phyloP scores from a whole-genome alignment of 768 basidiomycete species.

The Trametes coccinea region DNA sequence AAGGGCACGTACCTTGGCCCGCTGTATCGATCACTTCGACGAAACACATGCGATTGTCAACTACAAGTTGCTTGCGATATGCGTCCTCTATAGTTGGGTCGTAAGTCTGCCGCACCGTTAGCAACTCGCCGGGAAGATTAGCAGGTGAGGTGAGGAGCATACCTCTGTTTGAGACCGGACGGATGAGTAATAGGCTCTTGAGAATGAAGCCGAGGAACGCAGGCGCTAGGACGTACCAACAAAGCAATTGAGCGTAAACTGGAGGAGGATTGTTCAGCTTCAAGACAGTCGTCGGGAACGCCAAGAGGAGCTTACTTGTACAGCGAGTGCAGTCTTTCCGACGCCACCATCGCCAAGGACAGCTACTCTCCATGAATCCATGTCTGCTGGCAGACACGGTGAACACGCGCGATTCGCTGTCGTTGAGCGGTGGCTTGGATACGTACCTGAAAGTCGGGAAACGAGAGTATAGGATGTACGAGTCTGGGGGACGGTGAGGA shows the following conservation, averaged over 20 bases:
- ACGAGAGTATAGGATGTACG: slow-evolving; percentile 26
- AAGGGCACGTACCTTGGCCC: slow-evolving; percentile 77
- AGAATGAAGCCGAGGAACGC: slow-evolving; percentile 9
- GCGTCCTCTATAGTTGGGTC: slow-evolving; percentile 99
- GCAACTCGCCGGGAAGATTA: slow-evolving; percentile 8
- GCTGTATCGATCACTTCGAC: slow-evolving; percentile 98
- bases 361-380: slow-evolving; percentile 96
- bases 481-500: slow-evolving; percentile 25
- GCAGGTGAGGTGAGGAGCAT: background rate
- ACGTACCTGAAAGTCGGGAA: slow-evolving; percentile 27
- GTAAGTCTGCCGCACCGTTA: slow-evolving; percentile 64
- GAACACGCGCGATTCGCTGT: background rate
- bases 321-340: slow-evolving; percentile 94
- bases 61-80: slow-evolving; percentile 92
- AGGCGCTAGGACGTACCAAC: slow-evolving; percentile 60
- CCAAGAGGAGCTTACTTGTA: slow-evolving; percentile 64
- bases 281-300: background rate
- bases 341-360: slow-evolving; percentile 97
- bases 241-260: slow-evolving; percentile 97
- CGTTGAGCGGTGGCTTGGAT: background rate
- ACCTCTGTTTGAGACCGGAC: slow-evolving; percentile 21
- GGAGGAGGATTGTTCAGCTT: slow-evolving; percentile 10
- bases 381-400: slow-evolving; percentile 40
- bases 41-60: slow-evolving; percentile 94
- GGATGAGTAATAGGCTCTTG: slow-evolving; percentile 11